A percentile compares a stretch with the other conserved stretches of the same genome.
Evolutionary conservation across 2,329 filamentous ascomycete genomes (phyloP).

Genomic region (Xylariomycetidae sp.): DNA sequence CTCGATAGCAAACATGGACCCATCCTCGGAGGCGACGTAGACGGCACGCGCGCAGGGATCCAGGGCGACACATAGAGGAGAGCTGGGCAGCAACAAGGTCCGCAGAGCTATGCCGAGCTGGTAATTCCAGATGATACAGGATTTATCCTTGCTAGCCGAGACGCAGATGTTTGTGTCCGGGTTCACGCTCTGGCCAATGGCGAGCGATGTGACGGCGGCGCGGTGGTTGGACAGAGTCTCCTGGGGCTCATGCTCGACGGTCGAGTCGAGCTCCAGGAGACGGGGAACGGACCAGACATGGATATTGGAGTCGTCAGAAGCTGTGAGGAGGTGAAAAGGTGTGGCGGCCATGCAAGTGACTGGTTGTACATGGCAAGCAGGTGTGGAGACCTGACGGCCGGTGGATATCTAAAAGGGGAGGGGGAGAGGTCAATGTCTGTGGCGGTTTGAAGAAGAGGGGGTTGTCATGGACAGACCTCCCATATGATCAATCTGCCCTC

Average conservation of each 20-base stretch:
- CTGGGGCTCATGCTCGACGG: conserved; percentile 62
- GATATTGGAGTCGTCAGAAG: conserved; percentile 81
- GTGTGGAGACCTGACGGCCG: conserved; percentile 70
- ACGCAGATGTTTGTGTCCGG: conserved; percentile 73
- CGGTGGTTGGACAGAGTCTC: conserved; percentile 75
- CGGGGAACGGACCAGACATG: conserved; percentile 84
- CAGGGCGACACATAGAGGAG: conserved; percentile 67
- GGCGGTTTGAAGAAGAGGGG: too few species aligned
- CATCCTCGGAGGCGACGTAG: conserved; percentile 76
- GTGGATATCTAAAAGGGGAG: conserved; percentile 63
- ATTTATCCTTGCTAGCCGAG: conserved; percentile 80
- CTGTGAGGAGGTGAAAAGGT: conserved; percentile 69
- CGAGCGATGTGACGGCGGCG: conserved; percentile 63
- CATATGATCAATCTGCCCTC: conserved; percentile 85
- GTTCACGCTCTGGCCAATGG: conserved; percentile 61
- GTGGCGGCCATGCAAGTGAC: conserved; percentile 72
- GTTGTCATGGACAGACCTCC: conserved; percentile 82
- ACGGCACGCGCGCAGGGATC: conserved; percentile 82
- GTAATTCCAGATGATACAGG: conserved; percentile 91
- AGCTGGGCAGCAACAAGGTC: conserved; percentile 74
- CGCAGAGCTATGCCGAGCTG: conserved; percentile 70
- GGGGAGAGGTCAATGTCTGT: too few species aligned
- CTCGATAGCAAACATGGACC: conserved; percentile 74
- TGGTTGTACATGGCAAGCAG: conserved; percentile 72
- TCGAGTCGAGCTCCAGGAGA: conserved; percentile 58